Base-by-base conservation (phyloP, 1,284 basidiomycete genomes). In the Ganoderma sinense region DNA sequence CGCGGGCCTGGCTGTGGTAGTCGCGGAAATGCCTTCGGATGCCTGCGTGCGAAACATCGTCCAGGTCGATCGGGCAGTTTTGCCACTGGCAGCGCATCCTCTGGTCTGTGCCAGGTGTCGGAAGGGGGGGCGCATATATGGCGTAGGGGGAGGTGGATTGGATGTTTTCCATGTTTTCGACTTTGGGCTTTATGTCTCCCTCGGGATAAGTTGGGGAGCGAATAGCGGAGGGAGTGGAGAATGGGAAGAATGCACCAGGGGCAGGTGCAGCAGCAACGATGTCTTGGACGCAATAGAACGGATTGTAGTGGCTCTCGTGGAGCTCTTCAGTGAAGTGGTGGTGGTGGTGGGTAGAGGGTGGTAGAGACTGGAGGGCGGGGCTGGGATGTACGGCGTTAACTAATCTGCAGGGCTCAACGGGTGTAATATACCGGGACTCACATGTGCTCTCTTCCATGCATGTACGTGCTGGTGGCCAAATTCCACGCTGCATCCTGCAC, bases 1-100 rank as follows among this genome's bases (percentile, higher is more conserved):
- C 65, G 40, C 62, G 45, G 39, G 45, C 1, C 56, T 36, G 5
- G 69, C 2, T 3, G 53, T 74, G 73, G 58, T 31, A 31, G 1
- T 65, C 64, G 43, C 59, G 59, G 33, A 74, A 70, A 48, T 74
- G 73, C 20, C 64, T 58, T 16, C 71, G 65, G 29, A 74, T 51
- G 20, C 67, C 66, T 1, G 55, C 18, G 64, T 65, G 64, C 39
- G 67, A 48, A 10, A 62, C 20, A 51, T 70, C 67, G 11, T 63
- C 56, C 20, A 71, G 58, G 16, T n/a, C 20, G 48, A 62, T 10
- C 20, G 45, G 29, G 62, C 73, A 74, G 11, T 36, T 39, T 0
- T 62, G 53, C 71, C 71, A 74, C 45, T 68, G 33, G 61, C 73
- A 74, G 11, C 13, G 48, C 29, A 20, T 56, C 26, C 4, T 43